Conservation (phyloP, 2,329 filamentous ascomycete genomes). For the Exutisphaerella laricina region DNA sequence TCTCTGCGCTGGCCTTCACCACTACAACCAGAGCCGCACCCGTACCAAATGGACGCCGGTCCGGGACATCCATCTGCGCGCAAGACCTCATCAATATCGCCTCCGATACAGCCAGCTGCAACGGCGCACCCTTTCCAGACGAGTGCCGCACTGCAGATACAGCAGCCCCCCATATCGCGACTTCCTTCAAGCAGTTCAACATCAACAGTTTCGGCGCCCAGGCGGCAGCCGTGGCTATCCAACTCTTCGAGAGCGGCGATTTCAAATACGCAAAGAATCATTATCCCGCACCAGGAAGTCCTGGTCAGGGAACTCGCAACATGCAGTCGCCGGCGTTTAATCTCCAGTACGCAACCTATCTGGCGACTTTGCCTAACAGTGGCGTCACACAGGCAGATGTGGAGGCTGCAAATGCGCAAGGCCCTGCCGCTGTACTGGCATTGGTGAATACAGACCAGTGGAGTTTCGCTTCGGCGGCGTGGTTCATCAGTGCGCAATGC, state of each 20-base stretch:
- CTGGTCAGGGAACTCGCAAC: conserved; percentile 67
- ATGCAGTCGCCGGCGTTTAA: conserved; percentile 58
- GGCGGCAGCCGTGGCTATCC: conserved; percentile 64
- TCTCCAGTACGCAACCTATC: conserved; percentile 48
- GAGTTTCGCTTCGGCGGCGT: conserved; percentile 55
- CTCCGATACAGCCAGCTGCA: conserved; percentile 53
- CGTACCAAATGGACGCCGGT: too few species aligned
- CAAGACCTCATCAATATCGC: conserved; percentile 50
- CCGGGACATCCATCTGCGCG: conserved; percentile 34
- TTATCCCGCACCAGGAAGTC: conserved; percentile 44
- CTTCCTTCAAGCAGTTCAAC: conserved; percentile 53
- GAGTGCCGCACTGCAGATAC: conserved; percentile 63
- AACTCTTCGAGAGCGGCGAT: conserved; percentile 62
- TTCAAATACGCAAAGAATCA: conserved; percentile 69
- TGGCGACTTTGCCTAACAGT: conserved; percentile 34
- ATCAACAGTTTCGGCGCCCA: conserved; percentile 54
- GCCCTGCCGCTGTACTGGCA: conserved; percentile 44
- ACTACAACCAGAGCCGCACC: too few species aligned
- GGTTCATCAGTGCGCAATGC: conserved; percentile 57
- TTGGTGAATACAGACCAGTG: conserved; percentile 48
- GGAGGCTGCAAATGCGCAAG: conserved; percentile 30
- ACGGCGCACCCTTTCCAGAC: conserved; percentile 38
- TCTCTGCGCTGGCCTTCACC: too few species aligned
- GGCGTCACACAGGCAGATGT: conserved; percentile 28
- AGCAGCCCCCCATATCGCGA: conserved; percentile 54